Evolutionary conservation across 2,329 filamentous ascomycete species (phyloP).

Genomic region (Botrytis medusae): DNA sequence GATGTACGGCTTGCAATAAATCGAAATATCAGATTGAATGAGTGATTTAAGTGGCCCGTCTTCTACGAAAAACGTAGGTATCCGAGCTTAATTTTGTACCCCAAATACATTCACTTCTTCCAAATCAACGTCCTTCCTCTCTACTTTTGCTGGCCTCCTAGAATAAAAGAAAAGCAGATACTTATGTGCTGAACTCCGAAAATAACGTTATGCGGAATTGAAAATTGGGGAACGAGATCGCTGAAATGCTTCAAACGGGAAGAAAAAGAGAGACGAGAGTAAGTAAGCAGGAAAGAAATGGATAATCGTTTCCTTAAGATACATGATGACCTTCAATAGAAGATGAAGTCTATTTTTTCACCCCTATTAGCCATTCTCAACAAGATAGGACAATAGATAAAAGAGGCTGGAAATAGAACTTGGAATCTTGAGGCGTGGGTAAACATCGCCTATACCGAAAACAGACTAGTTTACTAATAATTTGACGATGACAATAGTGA

Average conservation of each 20-base stretch:
- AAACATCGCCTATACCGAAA: conserved; percentile 13
- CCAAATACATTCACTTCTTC: conserved; percentile 4
- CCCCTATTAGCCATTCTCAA: conserved; percentile 17
- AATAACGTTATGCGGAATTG: conserved; percentile 3
- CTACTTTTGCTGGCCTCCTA: not conserved
- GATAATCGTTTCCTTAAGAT: conserved; percentile 10
- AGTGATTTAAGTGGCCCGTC: not conserved
- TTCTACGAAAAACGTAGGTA: not conserved
- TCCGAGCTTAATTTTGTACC: not conserved
- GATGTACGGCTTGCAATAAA: not conserved
- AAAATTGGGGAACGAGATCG: not conserved
- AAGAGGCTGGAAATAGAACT: conserved; percentile 21
- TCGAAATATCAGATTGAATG: conserved; percentile 16
- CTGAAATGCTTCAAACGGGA: conserved; percentile 12
- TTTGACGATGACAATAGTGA: conserved; percentile 18
- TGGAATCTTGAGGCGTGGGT: conserved; percentile 16
- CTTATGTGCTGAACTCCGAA: conserved; percentile 21
- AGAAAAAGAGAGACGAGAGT: conserved; percentile 16
- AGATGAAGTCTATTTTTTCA: conserved; percentile 13
- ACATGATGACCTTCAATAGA: conserved; percentile 19
- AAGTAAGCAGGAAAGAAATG: conserved; percentile 20
- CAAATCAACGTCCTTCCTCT: not conserved
- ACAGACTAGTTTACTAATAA: conserved; percentile 14
- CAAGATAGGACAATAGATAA: not conserved
- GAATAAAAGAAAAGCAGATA: conserved; percentile 20